Evolutionary conservation across 495 filamentous ascomycete genomes (phyloP).

Genomic region (Penicillium mononematosum): DNA sequence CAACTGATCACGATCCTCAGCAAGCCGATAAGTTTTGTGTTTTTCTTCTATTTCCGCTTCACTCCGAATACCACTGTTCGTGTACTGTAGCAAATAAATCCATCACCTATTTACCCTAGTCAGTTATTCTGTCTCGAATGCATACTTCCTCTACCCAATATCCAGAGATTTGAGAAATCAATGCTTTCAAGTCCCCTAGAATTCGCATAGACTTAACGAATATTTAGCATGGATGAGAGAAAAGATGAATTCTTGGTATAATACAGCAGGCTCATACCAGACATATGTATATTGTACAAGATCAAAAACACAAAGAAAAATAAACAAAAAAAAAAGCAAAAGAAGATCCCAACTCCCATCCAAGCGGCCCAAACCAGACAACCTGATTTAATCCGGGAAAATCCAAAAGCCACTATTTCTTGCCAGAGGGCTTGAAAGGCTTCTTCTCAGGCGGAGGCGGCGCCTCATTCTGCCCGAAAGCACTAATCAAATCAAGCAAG

Average conservation of each 20-base stretch:
- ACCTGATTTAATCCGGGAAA: not conserved
- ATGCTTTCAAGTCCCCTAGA: no score
- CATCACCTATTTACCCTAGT: not conserved
- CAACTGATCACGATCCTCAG: conserved; percentile 17
- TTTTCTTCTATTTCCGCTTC: conserved; percentile 3
- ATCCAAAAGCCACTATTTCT: conserved; percentile 23
- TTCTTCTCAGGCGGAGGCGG: conserved; percentile 31
- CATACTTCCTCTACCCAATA: no score
- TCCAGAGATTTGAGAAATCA: no score
- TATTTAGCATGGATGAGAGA: not conserved
- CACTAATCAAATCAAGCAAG: conserved; percentile 68
- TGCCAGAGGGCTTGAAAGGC: conserved; percentile 11
- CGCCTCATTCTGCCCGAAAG: conserved; percentile 51
- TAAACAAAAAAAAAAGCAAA: conserved; percentile 9
- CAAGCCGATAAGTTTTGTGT: conserved; percentile 6
- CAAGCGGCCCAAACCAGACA: conserved; percentile 10
- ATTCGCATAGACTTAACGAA: not conserved
- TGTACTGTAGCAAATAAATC: conserved; percentile 17
- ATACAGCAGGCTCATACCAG: conserved; percentile 17
- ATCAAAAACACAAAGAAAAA: conserved; percentile 20
- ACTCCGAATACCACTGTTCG: conserved; percentile 23
- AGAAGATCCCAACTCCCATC: conserved; percentile 24
- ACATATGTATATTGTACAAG: conserved; percentile 33
- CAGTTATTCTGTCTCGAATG: not conserved
- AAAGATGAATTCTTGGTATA: conserved; percentile 16